Percentiles rank a stretch among this genome's conserved stretches.
Evolutionary conservation across 768 basidiomycete genomes (phyloP).

Genomic region (Leccinum barrowsii): DNA sequence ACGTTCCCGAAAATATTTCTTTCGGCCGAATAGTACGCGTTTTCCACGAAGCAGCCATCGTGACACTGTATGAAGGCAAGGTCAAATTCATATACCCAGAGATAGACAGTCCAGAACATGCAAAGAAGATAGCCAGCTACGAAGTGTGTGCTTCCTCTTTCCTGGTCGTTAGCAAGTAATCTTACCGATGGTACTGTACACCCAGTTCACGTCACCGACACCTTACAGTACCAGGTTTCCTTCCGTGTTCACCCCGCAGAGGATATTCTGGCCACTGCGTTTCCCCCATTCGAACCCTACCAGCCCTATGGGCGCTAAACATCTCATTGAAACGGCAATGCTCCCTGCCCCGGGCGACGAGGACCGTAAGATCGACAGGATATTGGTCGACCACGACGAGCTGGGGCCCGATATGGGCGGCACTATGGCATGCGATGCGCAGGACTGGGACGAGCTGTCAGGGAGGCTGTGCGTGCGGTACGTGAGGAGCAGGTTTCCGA

Average conservation of each 20-base stretch:
- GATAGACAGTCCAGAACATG: conserved; percentile 16
- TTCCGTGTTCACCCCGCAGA: conserved; percentile 24
- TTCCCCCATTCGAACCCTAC: conserved; percentile 8
- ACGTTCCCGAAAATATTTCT: conserved; percentile 19
- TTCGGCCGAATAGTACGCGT: conserved; percentile 28
- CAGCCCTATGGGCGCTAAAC: conserved; percentile 7
- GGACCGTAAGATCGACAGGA: conserved; percentile 17
- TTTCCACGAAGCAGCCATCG: conserved; percentile 26
- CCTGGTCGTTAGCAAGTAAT: not conserved
- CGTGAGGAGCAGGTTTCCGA: conserved; percentile 19
- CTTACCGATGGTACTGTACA: not conserved
- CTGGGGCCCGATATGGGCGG: conserved; percentile 2
- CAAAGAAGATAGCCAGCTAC: conserved; percentile 17
- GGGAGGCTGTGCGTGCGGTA: conserved; percentile 27
- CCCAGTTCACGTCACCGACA: conserved; percentile 19
- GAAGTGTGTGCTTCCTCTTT: conserved; percentile 8
- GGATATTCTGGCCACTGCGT: conserved; percentile 28
- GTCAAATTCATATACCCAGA: conserved; percentile 26
- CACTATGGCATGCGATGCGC: conserved; percentile 17
- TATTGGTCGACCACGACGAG: conserved; percentile 24
- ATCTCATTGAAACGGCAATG: conserved; percentile 21
- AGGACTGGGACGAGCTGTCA: conserved; percentile 33
- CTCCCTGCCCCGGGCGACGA: conserved; percentile 15
- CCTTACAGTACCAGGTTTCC: conserved; percentile 19
- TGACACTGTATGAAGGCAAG: conserved; percentile 25